A percentile compares a stretch with the other conserved stretches of the same genome.
These are phyloP conservation scores for Sarocladium strictum DNA, from an alignment of 2,329 filamentous ascomycete genomes.

Conservation along the genomic window DNA sequence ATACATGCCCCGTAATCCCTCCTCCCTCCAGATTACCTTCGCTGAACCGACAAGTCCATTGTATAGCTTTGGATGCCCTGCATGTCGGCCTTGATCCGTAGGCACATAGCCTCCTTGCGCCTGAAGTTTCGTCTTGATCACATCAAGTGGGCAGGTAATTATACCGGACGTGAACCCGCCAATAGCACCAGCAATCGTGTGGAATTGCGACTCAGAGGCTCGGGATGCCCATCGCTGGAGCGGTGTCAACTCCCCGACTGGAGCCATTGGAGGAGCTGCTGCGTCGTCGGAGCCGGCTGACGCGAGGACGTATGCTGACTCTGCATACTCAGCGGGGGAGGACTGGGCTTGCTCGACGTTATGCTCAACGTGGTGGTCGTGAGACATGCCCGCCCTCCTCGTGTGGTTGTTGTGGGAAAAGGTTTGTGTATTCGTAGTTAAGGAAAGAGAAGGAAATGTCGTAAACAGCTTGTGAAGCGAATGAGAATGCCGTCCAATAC, in stretches of 20 bases:
- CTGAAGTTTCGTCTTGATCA: slow-evolving; percentile 98
- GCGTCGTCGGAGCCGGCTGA: slow-evolving; percentile 18
- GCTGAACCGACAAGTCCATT: slow-evolving; percentile 84
- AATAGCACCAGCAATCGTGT: slow-evolving; percentile 79
- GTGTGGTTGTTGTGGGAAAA: not conserved
- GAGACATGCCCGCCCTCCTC: slow-evolving; percentile 39
- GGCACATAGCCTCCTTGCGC: slow-evolving; percentile 79
- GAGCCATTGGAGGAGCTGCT: slow-evolving; percentile 22
- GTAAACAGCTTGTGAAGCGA: too few relatives aligned
- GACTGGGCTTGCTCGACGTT: slow-evolving; percentile 29
- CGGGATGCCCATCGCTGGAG: slow-evolving; percentile 50
- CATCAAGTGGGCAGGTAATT: slow-evolving; percentile 93
- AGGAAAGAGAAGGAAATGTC: not conserved
- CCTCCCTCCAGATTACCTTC: slow-evolving; percentile 76
- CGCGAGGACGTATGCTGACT: slow-evolving; percentile 27
- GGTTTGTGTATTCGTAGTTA: not conserved
- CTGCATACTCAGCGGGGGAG: slow-evolving; percentile 28
- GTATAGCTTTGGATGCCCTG: slow-evolving; percentile 59
- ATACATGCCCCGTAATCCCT: slow-evolving; percentile 87
- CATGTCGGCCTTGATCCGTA: slow-evolving; percentile 41
- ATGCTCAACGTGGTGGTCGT: slow-evolving; percentile 35
- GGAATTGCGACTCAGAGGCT: slow-evolving; percentile 61
- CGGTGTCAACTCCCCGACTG: slow-evolving; percentile 28
- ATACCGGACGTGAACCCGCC: slow-evolving; percentile 91
- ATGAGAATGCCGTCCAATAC: too few relatives aligned